Conservation (phyloP, 129 eudicot species). For the Escallonia herrerae region DNA sequence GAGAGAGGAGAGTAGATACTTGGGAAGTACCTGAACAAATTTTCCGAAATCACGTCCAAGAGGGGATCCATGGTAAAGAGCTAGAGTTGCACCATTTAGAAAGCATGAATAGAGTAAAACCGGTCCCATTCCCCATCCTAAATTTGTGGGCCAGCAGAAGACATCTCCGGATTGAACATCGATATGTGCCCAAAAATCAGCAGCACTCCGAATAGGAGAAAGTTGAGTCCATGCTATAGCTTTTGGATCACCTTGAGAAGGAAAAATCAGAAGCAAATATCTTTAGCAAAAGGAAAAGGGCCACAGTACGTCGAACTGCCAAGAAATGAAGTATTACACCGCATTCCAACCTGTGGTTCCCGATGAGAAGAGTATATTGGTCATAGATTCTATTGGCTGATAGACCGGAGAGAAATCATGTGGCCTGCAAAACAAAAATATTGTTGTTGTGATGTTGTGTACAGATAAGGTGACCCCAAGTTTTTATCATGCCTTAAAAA, state of each 20-base stretch:
- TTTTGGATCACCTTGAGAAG: slow-evolving; percentile 81
- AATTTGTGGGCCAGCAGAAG: slow-evolving; percentile 87
- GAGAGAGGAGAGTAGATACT: background rate
- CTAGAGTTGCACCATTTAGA: slow-evolving; percentile 70
- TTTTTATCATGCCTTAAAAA: no score
- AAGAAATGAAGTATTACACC: slow-evolving; percentile 2
- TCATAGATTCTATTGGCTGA: slow-evolving; percentile 57
- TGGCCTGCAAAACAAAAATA: slow-evolving; percentile 32
- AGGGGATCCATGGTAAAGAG: slow-evolving; percentile 97
- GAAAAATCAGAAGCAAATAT: background rate
- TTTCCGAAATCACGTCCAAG: slow-evolving; percentile 79
- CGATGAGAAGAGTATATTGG: slow-evolving; percentile 83
- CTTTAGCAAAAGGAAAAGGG: background rate
- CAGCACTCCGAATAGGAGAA: slow-evolving; percentile 75
- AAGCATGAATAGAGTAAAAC: slow-evolving; percentile 63
- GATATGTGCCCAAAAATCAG: slow-evolving; percentile 76
- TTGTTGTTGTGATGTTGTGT: slow-evolving; percentile 7
- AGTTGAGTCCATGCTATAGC: slow-evolving; percentile 95
- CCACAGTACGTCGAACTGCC: background rate
- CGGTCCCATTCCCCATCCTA: slow-evolving; percentile 99
- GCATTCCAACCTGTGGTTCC: slow-evolving; percentile 80
- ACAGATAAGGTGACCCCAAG: no score
- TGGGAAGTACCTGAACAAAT: slow-evolving; percentile 63
- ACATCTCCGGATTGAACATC: slow-evolving; percentile 62
- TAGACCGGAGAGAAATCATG: slow-evolving; percentile 50